A percentile compares a stretch with the other conserved stretches of the same genome.
These are phyloP conservation scores for Nelumbo lutea DNA, from an alignment of 164 flowering plant genomes.

Conservation along the genomic window DNA sequence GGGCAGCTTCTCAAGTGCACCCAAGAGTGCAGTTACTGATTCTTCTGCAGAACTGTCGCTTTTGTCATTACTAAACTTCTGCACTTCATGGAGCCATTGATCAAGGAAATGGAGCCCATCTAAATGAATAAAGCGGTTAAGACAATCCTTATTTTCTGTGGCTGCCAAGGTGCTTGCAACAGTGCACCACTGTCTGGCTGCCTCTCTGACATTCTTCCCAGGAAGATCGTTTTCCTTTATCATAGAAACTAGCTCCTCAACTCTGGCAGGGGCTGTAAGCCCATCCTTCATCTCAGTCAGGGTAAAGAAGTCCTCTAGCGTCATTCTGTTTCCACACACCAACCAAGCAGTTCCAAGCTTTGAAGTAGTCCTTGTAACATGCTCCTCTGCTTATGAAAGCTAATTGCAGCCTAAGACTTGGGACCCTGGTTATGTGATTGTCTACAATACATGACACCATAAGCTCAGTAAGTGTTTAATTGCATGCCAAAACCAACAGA, in stretches of 20 bases:
- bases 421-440: background rate
- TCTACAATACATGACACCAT: slow-evolving; percentile 9
- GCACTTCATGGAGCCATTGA: slow-evolving; percentile 78
- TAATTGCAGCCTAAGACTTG: too few species aligned
- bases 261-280: slow-evolving; percentile 60
- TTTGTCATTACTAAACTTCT: slow-evolving; percentile 30
- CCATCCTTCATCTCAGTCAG: slow-evolving; percentile 86
- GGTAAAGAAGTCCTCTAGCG: slow-evolving; percentile 81
- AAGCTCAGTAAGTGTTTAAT: background rate
- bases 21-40: slow-evolving; percentile 46
- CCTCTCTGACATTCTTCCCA: slow-evolving; percentile 55
- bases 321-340: slow-evolving; percentile 45
- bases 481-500: background rate
- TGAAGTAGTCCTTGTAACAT: slow-evolving; percentile 12
- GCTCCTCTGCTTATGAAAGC: slow-evolving; percentile 1
- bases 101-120: slow-evolving; percentile 62
- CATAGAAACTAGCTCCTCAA: slow-evolving; percentile 61
- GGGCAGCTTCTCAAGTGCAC: slow-evolving; percentile 66
- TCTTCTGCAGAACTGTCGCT: slow-evolving; percentile 55
- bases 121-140: slow-evolving; percentile 66
- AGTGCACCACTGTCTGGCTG: slow-evolving; percentile 77
- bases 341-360: slow-evolving; percentile 19
- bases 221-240: slow-evolving; percentile 57
- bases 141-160: slow-evolving; percentile 66
- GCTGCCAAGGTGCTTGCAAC: slow-evolving; percentile 73